phyloP scores from a whole-genome alignment of 169 alveolate species.

The Amoebophrya sp. region DNA sequence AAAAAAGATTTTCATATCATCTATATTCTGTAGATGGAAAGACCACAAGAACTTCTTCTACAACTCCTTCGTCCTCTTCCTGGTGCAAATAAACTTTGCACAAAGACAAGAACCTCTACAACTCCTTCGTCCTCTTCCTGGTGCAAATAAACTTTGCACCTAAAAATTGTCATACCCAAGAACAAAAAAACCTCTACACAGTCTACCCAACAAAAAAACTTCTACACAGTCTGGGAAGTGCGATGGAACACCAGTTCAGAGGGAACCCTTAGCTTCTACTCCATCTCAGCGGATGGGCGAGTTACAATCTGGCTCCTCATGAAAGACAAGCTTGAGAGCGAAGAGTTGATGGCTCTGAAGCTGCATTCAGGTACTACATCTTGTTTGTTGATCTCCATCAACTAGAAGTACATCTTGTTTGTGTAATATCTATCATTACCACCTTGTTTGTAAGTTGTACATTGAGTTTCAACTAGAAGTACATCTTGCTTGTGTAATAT shows the following conservation, averaged over 20 bases:
- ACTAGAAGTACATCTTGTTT: not conserved
- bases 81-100: no score
- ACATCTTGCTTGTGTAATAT: no score
- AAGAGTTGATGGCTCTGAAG: conserved; percentile 46
- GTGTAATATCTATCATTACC: not conserved
- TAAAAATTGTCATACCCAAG: no score
- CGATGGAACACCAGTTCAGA: conserved; percentile 64
- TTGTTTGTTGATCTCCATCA: not conserved
- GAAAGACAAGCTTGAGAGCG: conserved; percentile 79
- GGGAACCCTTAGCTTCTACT: conserved; percentile 64
- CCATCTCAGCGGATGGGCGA: conserved; percentile 84
- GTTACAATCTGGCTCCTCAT: conserved; percentile 83
- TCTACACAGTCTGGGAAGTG: conserved; percentile 68
- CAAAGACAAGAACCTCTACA: no score
- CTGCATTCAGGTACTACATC: not conserved
- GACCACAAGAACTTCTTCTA: no score
- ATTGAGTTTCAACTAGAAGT: no score
- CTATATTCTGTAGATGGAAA: no score
- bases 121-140: no score
- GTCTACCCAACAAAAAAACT: not conserved
- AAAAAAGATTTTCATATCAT: no score
- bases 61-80: no score
- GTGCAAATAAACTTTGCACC: no score
- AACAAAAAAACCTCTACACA: no score
- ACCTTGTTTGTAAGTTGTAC: not conserved